These are phyloP conservation scores for Trichoderma lentiforme DNA, from an alignment of 2,329 filamentous ascomycete genomes.

Conservation along the genomic window DNA sequence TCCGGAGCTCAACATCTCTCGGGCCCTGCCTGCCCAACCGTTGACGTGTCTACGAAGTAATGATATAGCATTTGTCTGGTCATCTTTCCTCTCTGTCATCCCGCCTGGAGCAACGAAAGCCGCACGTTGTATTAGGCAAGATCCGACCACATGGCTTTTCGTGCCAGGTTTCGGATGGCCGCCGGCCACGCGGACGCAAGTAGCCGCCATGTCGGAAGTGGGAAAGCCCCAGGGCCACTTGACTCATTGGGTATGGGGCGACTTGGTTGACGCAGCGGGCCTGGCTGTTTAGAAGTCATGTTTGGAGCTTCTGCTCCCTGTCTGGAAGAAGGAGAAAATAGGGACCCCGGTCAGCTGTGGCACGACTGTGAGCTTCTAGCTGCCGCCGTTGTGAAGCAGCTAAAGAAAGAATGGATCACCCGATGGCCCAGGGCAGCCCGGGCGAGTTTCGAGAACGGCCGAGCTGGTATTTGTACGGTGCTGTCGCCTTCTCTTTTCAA, in stretches of 20 bases:
- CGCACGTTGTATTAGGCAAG: conserved; percentile 20
- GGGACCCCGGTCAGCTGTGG: conserved; percentile 11
- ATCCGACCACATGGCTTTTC: conserved; percentile 21
- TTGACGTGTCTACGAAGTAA: neutral
- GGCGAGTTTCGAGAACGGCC: conserved; percentile 3
- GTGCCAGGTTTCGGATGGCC: conserved; percentile 20
- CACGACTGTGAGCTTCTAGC: conserved; percentile 15
- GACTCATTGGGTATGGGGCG: conserved; percentile 13
- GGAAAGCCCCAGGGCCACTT: conserved; percentile 20
- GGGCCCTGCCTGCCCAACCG: neutral
- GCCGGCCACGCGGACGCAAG: conserved; percentile 21
- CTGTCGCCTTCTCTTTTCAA: neutral
- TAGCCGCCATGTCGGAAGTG: conserved; percentile 21
- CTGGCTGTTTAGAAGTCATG: conserved; percentile 6
- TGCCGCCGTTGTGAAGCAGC: conserved; percentile 15
- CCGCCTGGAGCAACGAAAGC: neutral
- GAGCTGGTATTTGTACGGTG: conserved; percentile 1
- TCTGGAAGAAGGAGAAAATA: conserved; percentile 3
- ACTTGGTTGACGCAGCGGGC: conserved; percentile 11
- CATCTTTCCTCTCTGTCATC: neutral
- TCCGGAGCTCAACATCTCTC: neutral
- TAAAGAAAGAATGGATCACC: conserved; percentile 1
- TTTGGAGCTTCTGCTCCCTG: conserved; percentile 6
- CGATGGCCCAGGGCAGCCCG: neutral
- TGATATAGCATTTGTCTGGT: neutral